A percentile compares a stretch with the other conserved stretches of the same genome.
phyloP scores from a whole-genome alignment of 2,329 filamentous ascomycete species.

The Berkeleyomyces rouxiae region DNA sequence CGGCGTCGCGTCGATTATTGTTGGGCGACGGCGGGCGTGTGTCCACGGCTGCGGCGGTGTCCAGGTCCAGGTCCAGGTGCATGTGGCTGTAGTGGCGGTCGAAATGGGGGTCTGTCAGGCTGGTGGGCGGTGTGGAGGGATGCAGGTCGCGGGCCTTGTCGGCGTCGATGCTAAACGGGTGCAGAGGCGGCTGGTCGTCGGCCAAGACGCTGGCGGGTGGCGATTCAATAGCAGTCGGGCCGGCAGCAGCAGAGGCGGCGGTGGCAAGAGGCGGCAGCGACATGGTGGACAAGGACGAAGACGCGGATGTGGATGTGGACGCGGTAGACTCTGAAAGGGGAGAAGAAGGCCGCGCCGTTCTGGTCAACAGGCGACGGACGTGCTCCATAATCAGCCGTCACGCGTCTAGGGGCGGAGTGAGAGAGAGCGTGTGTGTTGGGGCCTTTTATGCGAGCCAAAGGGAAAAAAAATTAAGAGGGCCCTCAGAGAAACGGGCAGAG shows the following conservation, averaged over 20 bases:
- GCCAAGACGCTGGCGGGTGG: conserved; percentile 10
- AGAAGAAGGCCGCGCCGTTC: conserved; percentile 3
- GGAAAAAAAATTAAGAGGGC: too few species aligned
- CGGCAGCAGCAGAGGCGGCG: background rate
- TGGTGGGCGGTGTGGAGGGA: background rate
- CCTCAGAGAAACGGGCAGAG: too few species aligned
- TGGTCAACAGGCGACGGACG: conserved; percentile 6
- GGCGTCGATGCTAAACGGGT: background rate
- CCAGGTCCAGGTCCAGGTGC: background rate
- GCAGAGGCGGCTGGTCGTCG: background rate
- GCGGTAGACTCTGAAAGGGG: background rate
- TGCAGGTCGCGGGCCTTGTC: background rate
- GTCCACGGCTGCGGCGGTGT: background rate
- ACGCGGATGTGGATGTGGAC: background rate
- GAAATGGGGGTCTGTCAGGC: background rate
- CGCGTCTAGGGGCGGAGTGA: background rate
- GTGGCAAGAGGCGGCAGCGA: background rate
- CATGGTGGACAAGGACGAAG: background rate
- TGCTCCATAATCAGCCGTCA: conserved; percentile 7
- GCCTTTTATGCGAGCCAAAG: background rate
- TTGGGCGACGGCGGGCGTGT: background rate
- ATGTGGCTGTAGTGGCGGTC: background rate
- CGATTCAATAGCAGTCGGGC: conserved; percentile 6
- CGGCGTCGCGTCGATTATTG: background rate
- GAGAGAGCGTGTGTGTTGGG: background rate